Percentiles rank a stretch among this genome's conserved stretches.
phyloP scores from a whole-genome alignment of 805 yeast species.

The Kregervanrija pseudodelftensis region DNA sequence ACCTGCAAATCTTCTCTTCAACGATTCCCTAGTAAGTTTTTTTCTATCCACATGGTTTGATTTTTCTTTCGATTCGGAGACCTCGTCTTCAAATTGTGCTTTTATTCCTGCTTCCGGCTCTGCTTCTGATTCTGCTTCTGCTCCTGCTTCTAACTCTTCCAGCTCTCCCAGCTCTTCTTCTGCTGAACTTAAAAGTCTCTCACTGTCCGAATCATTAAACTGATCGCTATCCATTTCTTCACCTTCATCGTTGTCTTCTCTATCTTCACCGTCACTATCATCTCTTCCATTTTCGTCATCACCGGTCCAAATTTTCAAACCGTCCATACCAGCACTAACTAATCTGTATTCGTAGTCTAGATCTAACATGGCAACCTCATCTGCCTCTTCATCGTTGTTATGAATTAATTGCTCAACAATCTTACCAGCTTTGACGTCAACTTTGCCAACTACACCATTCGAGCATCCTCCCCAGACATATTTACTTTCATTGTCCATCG shows the following conservation, averaged over 20 bases:
- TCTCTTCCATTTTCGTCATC: constrained; percentile 14
- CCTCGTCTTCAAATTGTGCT: not conserved
- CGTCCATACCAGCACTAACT: constrained; percentile 79
- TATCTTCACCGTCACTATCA: constrained; percentile 22
- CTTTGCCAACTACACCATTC: constrained; percentile 63
- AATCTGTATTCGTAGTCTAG: constrained; percentile 75
- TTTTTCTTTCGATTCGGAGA: not conserved
- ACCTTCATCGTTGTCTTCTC: constrained; percentile 8
- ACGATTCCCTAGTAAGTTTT: not conserved
- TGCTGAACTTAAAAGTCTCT: not conserved
- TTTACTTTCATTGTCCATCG: constrained; percentile 45
- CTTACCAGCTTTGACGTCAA: constrained; percentile 58
- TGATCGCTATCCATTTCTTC: constrained; percentile 1
- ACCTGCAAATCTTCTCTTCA: not conserved
- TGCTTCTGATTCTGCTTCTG: not conserved
- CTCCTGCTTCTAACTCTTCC: not conserved
- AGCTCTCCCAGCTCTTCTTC: not conserved
- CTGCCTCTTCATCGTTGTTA: constrained; percentile 61
- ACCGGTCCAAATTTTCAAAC: constrained; percentile 67
- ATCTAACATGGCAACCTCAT: constrained; percentile 71
- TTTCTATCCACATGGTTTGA: not conserved
- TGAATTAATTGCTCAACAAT: constrained; percentile 63
- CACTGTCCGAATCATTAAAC: not conserved
- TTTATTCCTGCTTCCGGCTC: too few relatives aligned
- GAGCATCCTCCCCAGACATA: constrained; percentile 75